Percentiles rank a stretch among this genome's conserved stretches.
phyloP scores from a whole-genome alignment of 164 flowering plant genomes.

The Vitis amurensis region DNA sequence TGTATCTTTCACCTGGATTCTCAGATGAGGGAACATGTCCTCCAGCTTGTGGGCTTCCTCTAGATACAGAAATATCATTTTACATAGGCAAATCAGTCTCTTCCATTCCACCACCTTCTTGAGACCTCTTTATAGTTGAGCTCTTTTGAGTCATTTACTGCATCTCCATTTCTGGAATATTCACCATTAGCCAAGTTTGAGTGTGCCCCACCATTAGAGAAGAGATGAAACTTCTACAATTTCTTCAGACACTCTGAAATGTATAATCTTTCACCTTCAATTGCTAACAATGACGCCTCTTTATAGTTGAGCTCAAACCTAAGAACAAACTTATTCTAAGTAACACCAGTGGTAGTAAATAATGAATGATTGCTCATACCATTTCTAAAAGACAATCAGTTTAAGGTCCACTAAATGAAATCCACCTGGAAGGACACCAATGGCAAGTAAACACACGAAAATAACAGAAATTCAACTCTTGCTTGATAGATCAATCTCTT shows the following conservation, averaged over 20 bases:
- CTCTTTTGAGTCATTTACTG: neutral
- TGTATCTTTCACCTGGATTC: neutral
- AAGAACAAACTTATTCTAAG: too few relatives aligned
- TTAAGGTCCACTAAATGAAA: too few relatives aligned
- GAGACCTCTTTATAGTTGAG: neutral
- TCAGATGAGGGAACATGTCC: slow-evolving; percentile 3
- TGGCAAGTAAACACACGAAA: too few relatives aligned
- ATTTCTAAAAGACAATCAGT: too few relatives aligned
- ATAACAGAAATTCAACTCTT: too few relatives aligned
- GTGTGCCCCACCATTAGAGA: slow-evolving; percentile 5
- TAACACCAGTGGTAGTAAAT: too few relatives aligned
- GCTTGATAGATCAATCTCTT: too few relatives aligned
- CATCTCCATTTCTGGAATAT: slow-evolving; percentile 4
- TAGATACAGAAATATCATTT: neutral
- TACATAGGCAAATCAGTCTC: neutral
- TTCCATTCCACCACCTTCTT: neutral
- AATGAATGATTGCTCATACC: too few relatives aligned
- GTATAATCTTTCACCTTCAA: slow-evolving; percentile 28
- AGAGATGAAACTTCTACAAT: slow-evolving; percentile 22
- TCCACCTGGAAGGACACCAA: too few relatives aligned
- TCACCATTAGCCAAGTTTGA: slow-evolving; percentile 12
- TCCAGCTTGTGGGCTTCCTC: neutral
- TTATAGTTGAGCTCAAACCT: too few relatives aligned
- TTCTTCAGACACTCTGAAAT: slow-evolving; percentile 21
- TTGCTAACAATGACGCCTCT: slow-evolving; percentile 3